Base-by-base conservation (phyloP, 768 basidiomycete genomes). In the Boletus tylopilopsis region DNA sequence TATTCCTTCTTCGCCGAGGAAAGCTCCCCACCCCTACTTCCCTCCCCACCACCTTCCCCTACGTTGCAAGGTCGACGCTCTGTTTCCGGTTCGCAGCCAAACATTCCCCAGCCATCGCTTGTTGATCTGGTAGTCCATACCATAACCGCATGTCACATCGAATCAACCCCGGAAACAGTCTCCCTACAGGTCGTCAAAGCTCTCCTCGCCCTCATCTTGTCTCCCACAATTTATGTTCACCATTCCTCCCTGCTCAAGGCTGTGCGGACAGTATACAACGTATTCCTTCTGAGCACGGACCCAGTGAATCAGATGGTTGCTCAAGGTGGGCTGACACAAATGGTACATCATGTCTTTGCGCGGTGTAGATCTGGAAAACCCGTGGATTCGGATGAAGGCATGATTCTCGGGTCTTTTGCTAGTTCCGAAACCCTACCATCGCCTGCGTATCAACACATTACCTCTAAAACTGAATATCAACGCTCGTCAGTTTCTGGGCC, bases 151-250 rank as follows among this genome's bases (percentile, higher is more conserved):
- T 92, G 90, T 49, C 92, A 96, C 61, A 83, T 84, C 19, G 94
- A 96, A 69, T 77, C 80, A 16, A 90, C 92, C 0, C 85, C 92
- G 2, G 92, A 95, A 58, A 69, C 92, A 6, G 93, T 98, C 33
- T 94, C 94, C 7, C 76, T 99, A 5, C 96, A 98, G 63, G 93
- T 99, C 50, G 92, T 99, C 54, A 98, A 97, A 66, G 94, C 93
- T 3, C 76, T 99, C 16, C 81, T 99, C 33, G 78, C 93, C 1
- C 73, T 98, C 41, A 85, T 98, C 25, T 75, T 99, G 40, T 97
- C 94, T 2, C 77, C 88, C 5, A 88, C 84, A 6, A 80, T 87
- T 34, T 76, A 93, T 23, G 91, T 98, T 4, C 96, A 99, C 68
- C 96, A 98, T 64, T 96, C 94, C 5, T 89, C 92, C 11, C 76